phyloP scores from a whole-genome alignment of 2,329 filamentous ascomycete species.

The Xylariaceae sp. region DNA sequence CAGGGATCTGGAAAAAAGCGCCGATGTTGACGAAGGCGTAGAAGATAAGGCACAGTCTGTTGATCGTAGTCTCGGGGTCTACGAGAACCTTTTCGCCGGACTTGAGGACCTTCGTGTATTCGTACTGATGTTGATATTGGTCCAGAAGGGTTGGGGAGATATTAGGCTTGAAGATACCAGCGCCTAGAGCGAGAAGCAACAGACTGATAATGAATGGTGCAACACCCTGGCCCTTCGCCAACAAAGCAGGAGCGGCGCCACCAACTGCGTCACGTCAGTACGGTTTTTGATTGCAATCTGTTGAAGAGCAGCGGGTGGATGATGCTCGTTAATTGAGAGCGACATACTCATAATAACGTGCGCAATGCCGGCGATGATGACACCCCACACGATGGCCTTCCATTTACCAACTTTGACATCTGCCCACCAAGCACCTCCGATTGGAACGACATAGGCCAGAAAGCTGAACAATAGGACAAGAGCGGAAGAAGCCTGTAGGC shows the following conservation, averaged over 20 bases:
- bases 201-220: conserved; percentile 59
- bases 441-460: conserved; percentile 39
- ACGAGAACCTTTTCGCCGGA: conserved; percentile 43
- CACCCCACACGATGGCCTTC: conserved; percentile 56
- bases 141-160: conserved; percentile 41
- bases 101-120: conserved; percentile 39
- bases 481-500: conserved; percentile 44
- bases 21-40: conserved; percentile 45
- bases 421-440: conserved; percentile 46
- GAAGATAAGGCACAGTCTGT: conserved; percentile 41
- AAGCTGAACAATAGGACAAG: conserved; percentile 44
- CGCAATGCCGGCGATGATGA: conserved; percentile 56
- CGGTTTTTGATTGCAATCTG: too few species aligned
- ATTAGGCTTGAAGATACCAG: conserved; percentile 68
- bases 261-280: conserved; percentile 36
- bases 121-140: conserved; percentile 38
- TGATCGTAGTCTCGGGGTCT: conserved; percentile 42
- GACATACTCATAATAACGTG: conserved; percentile 51
- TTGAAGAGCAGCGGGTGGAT: too few species aligned
- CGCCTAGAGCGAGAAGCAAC: conserved; percentile 63
- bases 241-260: conserved; percentile 57
- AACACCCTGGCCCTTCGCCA: conserved; percentile 42
- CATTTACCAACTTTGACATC: conserved; percentile 66
- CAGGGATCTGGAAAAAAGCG: conserved; percentile 46
- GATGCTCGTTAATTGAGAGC: too few species aligned